These are phyloP conservation scores for Terfezia boudieri DNA, from an alignment of 495 filamentous ascomycete species.

Conservation along the genomic window DNA sequence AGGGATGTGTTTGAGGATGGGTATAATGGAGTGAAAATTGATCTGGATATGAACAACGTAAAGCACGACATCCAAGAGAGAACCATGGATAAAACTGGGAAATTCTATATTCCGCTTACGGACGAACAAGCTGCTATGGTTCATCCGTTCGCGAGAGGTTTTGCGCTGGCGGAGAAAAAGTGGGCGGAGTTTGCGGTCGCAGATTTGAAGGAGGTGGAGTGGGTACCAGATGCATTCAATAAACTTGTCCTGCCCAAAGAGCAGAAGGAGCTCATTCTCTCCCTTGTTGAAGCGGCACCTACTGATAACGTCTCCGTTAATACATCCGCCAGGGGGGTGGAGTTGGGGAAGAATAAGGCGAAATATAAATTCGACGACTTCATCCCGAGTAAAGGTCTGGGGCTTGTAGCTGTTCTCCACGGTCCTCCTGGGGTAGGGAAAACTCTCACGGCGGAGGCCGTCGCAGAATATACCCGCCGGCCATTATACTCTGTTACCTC, in stretches of 20 bases:
- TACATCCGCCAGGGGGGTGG: neutral
- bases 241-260: slow-evolving; percentile 29
- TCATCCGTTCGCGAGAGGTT: slow-evolving; percentile 16
- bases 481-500: slow-evolving; percentile 34
- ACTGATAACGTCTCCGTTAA: neutral
- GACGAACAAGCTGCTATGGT: slow-evolving; percentile 17
- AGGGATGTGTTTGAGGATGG: neutral
- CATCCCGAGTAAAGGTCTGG: slow-evolving; percentile 33
- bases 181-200: slow-evolving; percentile 21
- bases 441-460: slow-evolving; percentile 33
- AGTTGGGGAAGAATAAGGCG: slow-evolving; percentile 8
- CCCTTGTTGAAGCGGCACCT: slow-evolving; percentile 27
- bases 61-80: neutral
- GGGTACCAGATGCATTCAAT: slow-evolving; percentile 33
- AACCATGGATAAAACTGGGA: neutral
- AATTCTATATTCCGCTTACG: slow-evolving; percentile 2
- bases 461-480: slow-evolving; percentile 29
- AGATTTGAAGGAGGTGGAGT: slow-evolving; percentile 24
- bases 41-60: neutral
- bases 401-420: slow-evolving; percentile 36
- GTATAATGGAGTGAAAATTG: neutral
- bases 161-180: slow-evolving; percentile 18
- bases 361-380: slow-evolving; percentile 23
- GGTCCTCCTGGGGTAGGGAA: slow-evolving; percentile 38
- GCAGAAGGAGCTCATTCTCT: slow-evolving; percentile 31